phyloP scores from a whole-genome alignment of 2,329 filamentous ascomycete genomes.

The Ustulina deusta region DNA sequence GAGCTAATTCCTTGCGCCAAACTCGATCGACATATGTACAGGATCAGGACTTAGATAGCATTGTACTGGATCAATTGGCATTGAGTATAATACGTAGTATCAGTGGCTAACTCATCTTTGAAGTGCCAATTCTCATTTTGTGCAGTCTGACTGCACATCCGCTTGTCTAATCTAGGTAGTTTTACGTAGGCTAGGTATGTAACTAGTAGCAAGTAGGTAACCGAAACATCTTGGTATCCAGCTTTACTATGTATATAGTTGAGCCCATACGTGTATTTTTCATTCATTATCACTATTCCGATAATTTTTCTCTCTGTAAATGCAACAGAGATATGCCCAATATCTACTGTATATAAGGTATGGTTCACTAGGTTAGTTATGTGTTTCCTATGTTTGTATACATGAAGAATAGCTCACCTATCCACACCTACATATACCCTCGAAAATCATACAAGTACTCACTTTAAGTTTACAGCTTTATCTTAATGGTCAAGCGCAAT shows the following conservation, averaged over 20 bases:
- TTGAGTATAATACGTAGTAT: not conserved
- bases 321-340: no score
- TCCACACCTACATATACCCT: no score
- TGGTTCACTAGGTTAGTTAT: no score
- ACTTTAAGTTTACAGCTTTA: not conserved
- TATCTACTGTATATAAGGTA: no score
- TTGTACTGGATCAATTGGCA: not conserved
- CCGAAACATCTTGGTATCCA: not conserved
- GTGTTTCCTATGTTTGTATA: not conserved
- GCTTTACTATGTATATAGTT: not conserved
- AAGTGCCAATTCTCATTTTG: not conserved
- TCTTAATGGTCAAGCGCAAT: not conserved
- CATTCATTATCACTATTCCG: not conserved
- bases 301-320: no score
- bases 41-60: not conserved
- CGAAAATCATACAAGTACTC: no score
- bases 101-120: not conserved
- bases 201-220: no score
- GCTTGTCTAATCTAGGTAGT: not conserved
- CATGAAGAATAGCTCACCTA: no score
- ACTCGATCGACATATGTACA: conserved; percentile 1
- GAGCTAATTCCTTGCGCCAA: conserved; percentile 1
- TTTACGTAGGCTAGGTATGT: no score
- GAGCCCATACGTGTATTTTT: not conserved
- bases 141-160: conserved; percentile 1